phyloP scores from a whole-genome alignment of 495 filamentous ascomycete species.

The Penicillium parvum region DNA sequence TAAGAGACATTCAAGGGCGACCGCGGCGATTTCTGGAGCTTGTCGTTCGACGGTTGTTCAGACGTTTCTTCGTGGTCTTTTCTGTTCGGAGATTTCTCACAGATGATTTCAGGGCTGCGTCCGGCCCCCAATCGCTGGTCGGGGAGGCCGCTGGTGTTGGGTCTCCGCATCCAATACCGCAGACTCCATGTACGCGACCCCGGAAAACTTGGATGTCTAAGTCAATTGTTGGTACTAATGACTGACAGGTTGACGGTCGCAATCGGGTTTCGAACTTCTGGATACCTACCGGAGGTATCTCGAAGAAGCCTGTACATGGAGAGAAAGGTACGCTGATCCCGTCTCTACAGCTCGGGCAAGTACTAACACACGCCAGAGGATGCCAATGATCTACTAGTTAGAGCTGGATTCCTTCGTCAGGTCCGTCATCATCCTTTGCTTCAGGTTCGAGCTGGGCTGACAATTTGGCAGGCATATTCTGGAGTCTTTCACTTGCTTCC shows the following conservation, averaged over 20 bases:
- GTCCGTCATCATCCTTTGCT: conserved; percentile 35
- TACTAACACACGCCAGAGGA: conserved; percentile 45
- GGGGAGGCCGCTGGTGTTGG: conserved; percentile 8
- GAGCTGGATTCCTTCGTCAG: conserved; percentile 78
- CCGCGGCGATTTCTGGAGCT: conserved; percentile 13
- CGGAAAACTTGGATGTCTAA: background rate
- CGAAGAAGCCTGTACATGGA: conserved; percentile 48
- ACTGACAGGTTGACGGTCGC: conserved; percentile 48
- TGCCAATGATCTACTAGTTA: conserved; percentile 67
- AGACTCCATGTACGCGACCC: conserved; percentile 23
- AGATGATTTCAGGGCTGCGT: conserved; percentile 13
- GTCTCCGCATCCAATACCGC: conserved; percentile 17
- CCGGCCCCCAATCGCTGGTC: conserved; percentile 5
- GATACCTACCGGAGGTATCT: conserved; percentile 72
- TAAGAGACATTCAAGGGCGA: conserved; percentile 20
- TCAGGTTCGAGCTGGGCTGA: too few species aligned
- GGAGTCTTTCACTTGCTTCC: conserved; percentile 93
- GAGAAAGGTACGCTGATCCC: conserved; percentile 27
- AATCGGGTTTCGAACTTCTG: conserved; percentile 69
- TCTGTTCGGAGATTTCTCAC: background rate
- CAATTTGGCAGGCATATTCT: conserved; percentile 63
- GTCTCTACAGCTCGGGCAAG: background rate
- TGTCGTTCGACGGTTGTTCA: conserved; percentile 3
- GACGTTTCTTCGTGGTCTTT: conserved; percentile 1
- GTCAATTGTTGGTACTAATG: conserved; percentile 11